Percentiles rank a stretch among this genome's conserved stretches.
phyloP scores from a whole-genome alignment of 805 yeast species.

The Teunomyces barrocoloradensis region DNA sequence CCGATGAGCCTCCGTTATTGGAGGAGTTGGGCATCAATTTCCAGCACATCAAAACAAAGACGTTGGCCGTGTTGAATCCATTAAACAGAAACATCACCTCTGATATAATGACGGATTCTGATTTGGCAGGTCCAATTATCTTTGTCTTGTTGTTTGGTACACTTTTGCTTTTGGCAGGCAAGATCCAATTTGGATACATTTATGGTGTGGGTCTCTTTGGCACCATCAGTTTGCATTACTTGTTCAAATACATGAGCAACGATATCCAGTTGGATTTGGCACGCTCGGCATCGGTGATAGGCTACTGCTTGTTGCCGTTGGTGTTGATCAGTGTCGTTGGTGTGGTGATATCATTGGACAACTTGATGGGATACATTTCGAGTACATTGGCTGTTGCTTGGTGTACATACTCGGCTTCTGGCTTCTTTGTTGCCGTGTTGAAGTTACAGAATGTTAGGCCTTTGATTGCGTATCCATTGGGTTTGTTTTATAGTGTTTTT shows the following conservation, averaged over 20 bases:
- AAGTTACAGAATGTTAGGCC: conserved; percentile 82
- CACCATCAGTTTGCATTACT: conserved; percentile 74
- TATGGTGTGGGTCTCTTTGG: conserved; percentile 96
- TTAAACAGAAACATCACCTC: conserved; percentile 57
- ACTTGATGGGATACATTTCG: conserved; percentile 65
- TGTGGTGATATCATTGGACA: conserved; percentile 66
- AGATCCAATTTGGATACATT: conserved; percentile 93
- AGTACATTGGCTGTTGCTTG: conserved; percentile 71
- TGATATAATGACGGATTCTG: conserved; percentile 81
- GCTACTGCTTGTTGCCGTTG: conserved; percentile 89
- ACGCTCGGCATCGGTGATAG: conserved; percentile 87
- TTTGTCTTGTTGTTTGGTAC: conserved; percentile 88
- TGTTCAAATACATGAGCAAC: conserved; percentile 85
- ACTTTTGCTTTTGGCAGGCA: conserved; percentile 79
- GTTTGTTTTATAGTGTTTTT: conserved; percentile 88
- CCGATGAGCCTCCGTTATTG: conserved; percentile 89
- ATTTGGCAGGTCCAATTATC: conserved; percentile 90
- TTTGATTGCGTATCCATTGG: conserved; percentile 89
- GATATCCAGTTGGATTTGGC: conserved; percentile 51
- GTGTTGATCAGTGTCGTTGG: conserved; percentile 75
- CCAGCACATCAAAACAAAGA: conserved; percentile 78
- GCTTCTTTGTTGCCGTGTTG: conserved; percentile 83
- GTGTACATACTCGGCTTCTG: conserved; percentile 94
- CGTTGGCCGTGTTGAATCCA: conserved; percentile 83
- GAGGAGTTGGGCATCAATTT: conserved; percentile 95